Evolutionary conservation across 1,284 basidiomycete species (phyloP), one percentile per base, ranked within the genome.

Genomic region (Ganoderma meredithae): DNA sequence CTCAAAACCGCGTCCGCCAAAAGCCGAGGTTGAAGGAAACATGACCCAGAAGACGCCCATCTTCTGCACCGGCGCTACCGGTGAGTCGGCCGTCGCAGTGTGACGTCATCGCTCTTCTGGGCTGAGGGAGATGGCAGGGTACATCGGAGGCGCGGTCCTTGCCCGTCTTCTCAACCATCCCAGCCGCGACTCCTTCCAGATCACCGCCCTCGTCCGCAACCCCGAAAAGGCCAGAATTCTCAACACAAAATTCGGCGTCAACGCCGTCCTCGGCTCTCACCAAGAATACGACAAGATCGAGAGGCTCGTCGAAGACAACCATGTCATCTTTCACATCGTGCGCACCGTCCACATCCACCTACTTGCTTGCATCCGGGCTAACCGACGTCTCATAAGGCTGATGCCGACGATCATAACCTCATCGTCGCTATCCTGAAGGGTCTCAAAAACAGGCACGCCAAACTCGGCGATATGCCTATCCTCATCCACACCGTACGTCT

Each of bases 401-500:
- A 85, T 66, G 76, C 78, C 15, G 84, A 85, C 66, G 77, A 83
- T 63, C 67, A 83, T 2, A 74, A 72, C 12, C 81, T 83, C 1
- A 80, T 80, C 0, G 71, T 81, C 44, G 82, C 83, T 0, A 83
- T 83, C 22, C 70, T 88, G 53, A 75, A 74, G 12, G 86, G 86
- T 0, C 69, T 85, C 65, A 83, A 81, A 76, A 81, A 79, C 64
- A 77, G 82, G 31, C 80, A 83, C 65, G 78, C 82, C 31, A 77
- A 72, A 22, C 81, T 80, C 17, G 84, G 84, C 9, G 81, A 77
- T 9, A 67, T 76, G 6, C 81, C 85, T 1, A 81, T 83, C 53
- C 79, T 86, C 49, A 87, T 89, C 52, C 84, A 88, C 73, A 87
- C 85, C 1, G 86, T 87, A 69, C 47, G 47, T 49, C 10, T 22